Percentiles rank a stretch among this genome's conserved stretches.
phyloP scores from a whole-genome alignment of 2,329 filamentous ascomycete species.

The Lomentospora prolificans region DNA sequence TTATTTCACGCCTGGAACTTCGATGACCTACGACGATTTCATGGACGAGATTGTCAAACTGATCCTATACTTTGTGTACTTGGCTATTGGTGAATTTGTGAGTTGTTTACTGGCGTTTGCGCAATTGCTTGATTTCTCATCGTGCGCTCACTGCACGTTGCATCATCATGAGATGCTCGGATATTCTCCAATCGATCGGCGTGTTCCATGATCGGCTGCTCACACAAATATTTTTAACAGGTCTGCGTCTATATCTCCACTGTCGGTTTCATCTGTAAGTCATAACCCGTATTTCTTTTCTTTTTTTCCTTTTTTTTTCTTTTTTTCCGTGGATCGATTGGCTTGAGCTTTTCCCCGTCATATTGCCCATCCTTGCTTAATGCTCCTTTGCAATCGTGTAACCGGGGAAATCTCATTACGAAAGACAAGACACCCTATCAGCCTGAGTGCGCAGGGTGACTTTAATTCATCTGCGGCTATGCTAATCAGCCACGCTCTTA shows the following conservation, averaged over 20 bases:
- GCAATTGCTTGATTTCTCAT: background rate
- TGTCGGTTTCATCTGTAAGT: slow-evolving; percentile 68
- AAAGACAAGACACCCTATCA: background rate
- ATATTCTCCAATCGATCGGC: too few relatives aligned
- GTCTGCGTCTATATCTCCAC: slow-evolving; percentile 61
- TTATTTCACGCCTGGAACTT: slow-evolving; percentile 39
- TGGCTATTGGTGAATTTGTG: slow-evolving; percentile 71
- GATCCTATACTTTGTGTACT: slow-evolving; percentile 77
- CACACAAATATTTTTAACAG: background rate
- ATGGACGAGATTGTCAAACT: slow-evolving; percentile 47
- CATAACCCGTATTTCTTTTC: background rate
- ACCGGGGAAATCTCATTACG: background rate
- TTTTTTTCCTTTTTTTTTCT: background rate
- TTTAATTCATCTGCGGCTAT: background rate
- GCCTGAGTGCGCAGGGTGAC: background rate
- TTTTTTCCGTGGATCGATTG: background rate
- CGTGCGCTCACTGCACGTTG: background rate
- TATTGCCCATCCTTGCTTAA: background rate
- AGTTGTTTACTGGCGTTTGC: background rate
- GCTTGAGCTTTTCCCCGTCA: background rate
- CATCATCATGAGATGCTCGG: background rate
- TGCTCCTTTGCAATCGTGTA: background rate
- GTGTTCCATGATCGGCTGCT: background rate
- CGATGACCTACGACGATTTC: slow-evolving; percentile 45
- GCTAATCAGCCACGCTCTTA: background rate